These are phyloP conservation scores for Penicillium vulpinum DNA, from an alignment of 2,329 filamentous ascomycete genomes.

Conservation along the genomic window DNA sequence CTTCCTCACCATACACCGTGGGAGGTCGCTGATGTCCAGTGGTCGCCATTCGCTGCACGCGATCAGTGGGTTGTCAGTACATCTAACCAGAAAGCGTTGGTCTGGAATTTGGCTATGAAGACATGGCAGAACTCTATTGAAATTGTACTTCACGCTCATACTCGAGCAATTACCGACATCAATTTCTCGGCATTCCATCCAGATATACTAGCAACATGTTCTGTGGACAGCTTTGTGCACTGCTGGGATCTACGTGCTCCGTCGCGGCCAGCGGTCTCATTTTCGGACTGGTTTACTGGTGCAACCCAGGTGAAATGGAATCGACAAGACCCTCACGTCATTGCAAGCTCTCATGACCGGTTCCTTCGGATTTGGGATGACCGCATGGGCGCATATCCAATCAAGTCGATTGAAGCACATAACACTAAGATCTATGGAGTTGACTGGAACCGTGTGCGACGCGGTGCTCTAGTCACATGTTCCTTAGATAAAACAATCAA, in stretches of 20 bases:
- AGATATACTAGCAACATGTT: conserved; percentile 84
- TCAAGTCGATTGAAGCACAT: conserved; percentile 84
- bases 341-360: conserved; percentile 88
- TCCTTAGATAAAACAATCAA: conserved; percentile 91
- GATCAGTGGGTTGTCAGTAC: conserved; percentile 95
- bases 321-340: conserved; percentile 77
- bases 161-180: conserved; percentile 88
- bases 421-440: conserved; percentile 92
- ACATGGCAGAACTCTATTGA: conserved; percentile 77
- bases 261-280: conserved; percentile 71
- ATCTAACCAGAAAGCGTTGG: conserved; percentile 88
- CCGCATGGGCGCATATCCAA: conserved; percentile 71
- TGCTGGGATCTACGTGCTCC: conserved; percentile 84
- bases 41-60: conserved; percentile 86
- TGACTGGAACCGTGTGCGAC: conserved; percentile 83
- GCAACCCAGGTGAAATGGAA: conserved; percentile 97
- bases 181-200: conserved; percentile 94
- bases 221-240: conserved; percentile 89
- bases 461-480: conserved; percentile 76
- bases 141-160: conserved; percentile 81
- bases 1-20: conserved; percentile 86
- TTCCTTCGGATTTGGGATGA: conserved; percentile 90
- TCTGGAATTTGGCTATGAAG: conserved; percentile 83
- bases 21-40: conserved; percentile 94
- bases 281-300: conserved; percentile 90